These are phyloP conservation scores for Linum trigynum DNA, from an alignment of 345 rosid species.

Conservation along the genomic window DNA sequence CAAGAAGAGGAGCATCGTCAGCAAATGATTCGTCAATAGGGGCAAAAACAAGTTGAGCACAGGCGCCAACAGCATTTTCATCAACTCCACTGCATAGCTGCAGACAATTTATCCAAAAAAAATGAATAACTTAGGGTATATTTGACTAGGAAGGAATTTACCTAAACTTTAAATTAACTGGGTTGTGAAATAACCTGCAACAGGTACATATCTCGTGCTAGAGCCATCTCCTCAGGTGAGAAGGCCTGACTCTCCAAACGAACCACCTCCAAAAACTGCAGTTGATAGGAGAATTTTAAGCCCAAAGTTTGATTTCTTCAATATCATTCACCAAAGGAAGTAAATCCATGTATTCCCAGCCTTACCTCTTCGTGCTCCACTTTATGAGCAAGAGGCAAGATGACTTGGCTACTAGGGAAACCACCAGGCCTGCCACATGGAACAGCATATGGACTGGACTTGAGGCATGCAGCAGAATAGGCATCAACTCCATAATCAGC, in stretches of 20 bases:
- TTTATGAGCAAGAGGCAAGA: conserved; percentile 85
- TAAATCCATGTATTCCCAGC: neutral
- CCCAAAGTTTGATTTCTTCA: neutral
- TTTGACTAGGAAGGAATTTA: neutral
- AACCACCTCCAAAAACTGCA: conserved; percentile 86
- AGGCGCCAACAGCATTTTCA: conserved; percentile 79
- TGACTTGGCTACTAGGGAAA: conserved; percentile 82
- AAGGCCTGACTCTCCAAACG: conserved; percentile 83
- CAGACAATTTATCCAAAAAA: neutral
- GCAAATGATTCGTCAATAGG: conserved; percentile 94
- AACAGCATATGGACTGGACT: conserved; percentile 73
- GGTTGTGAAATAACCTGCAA: conserved; percentile 53
- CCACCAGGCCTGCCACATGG: conserved; percentile 85
- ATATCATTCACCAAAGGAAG: neutral
- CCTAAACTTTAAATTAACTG: neutral
- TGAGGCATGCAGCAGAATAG: conserved; percentile 76
- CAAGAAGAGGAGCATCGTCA: conserved; percentile 88
- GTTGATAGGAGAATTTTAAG: neutral
- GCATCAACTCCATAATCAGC: conserved; percentile 90
- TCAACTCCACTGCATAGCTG: conserved; percentile 88
- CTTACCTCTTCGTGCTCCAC: conserved; percentile 91
- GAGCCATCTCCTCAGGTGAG: conserved; percentile 78
- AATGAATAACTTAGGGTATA: conserved; percentile 2
- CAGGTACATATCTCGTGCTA: conserved; percentile 83
- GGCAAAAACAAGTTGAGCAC: conserved; percentile 96